Percentiles rank a stretch among this genome's conserved stretches.
Evolutionary conservation across 345 rosid genomes (phyloP).

Genomic region (Bruguiera parviflora): DNA sequence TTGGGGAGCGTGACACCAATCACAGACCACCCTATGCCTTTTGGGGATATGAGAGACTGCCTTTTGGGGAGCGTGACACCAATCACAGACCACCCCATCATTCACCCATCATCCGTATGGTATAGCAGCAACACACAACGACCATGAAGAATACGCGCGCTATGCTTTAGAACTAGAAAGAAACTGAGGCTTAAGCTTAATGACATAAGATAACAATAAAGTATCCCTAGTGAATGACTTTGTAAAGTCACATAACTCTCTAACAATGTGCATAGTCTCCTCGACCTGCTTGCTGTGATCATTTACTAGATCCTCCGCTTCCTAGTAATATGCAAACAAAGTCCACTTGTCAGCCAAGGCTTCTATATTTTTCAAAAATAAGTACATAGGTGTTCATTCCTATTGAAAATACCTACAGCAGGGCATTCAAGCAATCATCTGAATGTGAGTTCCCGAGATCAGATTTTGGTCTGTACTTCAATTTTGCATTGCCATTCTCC

Average conservation of each 20-base stretch:
- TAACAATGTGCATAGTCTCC: conserved; percentile 92
- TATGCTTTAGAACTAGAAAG: neutral
- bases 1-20: too few relatives aligned
- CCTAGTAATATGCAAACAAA: conserved; percentile 42
- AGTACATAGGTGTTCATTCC: neutral
- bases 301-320: conserved; percentile 93
- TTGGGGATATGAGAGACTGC: too few relatives aligned
- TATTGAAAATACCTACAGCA: conserved; percentile 56
- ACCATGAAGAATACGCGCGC: neutral
- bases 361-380: neutral
- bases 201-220: neutral
- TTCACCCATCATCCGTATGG: neutral
- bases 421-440: conserved; percentile 68
- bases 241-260: conserved; percentile 51
- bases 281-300: conserved; percentile 93
- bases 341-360: neutral
- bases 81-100: neutral
- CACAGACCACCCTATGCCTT: too few relatives aligned
- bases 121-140: neutral
- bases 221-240: neutral
- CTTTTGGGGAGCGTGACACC: too few relatives aligned
- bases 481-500: conserved; percentile 39
- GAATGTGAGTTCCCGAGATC: conserved; percentile 57
- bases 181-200: neutral
- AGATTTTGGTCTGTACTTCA: conserved; percentile 51